phyloP scores from a whole-genome alignment of 768 basidiomycete genomes.

The Boletus vermiculosoides region DNA sequence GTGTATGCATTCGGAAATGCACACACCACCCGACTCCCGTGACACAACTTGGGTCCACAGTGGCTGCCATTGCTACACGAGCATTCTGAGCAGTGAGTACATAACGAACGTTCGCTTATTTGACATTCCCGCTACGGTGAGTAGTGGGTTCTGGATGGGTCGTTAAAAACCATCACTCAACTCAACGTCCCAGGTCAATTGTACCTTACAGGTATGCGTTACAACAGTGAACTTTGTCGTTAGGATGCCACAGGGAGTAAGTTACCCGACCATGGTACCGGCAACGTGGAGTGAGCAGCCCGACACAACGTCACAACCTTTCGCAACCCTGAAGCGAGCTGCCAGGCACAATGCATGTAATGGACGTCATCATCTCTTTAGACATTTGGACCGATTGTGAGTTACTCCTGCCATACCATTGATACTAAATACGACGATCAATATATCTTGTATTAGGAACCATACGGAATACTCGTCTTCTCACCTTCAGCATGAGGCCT shows the following conservation, averaged over 20 bases:
- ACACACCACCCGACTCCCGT: not conserved
- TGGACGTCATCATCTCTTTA: conserved; percentile 6
- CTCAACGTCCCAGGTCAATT: conserved; percentile 2
- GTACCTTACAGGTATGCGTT: conserved; percentile 7
- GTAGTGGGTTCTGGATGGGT: no score
- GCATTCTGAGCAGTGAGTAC: not conserved
- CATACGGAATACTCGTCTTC: conserved; percentile 22
- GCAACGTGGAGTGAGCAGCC: conserved; percentile 25
- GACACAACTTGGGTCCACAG: not conserved
- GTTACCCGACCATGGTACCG: conserved; percentile 22
- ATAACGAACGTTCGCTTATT: not conserved
- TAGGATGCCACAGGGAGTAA: conserved; percentile 19
- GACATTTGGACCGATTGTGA: conserved; percentile 11
- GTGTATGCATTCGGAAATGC: not conserved
- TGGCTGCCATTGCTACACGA: not conserved
- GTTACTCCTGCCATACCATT: conserved; percentile 13
- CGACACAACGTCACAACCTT: conserved; percentile 17
- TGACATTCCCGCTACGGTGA: no score
- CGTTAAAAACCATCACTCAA: no score
- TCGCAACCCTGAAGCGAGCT: conserved; percentile 18
- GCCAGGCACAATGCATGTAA: conserved; percentile 1
- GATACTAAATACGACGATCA: conserved; percentile 19
- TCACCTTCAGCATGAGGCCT: conserved; percentile 9
- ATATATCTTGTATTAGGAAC: conserved; percentile 28
- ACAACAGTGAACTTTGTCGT: conserved; percentile 6